phyloP scores from a whole-genome alignment of 371 early-diverging fungal genomes.

The Rhizomucor pusillus region DNA sequence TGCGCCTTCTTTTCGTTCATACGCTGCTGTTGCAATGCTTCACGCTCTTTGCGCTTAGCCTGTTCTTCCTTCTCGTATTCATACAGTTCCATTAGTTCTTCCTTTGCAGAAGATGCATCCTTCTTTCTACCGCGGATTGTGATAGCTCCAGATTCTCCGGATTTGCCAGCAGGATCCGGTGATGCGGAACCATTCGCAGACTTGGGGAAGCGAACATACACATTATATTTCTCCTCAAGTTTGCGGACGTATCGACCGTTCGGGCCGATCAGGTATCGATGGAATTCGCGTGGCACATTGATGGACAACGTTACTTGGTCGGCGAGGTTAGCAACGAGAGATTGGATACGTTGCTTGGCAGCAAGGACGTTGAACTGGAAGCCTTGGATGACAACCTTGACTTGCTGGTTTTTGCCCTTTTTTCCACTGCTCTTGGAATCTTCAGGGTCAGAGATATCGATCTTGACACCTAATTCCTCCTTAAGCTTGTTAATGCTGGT shows the following conservation, averaged over 20 bases:
- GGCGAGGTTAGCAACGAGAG: conserved; percentile 69
- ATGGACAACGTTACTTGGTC: conserved; percentile 68
- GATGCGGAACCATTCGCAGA: conserved; percentile 25
- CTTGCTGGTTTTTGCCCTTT: conserved; percentile 45
- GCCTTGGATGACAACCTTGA: conserved; percentile 79
- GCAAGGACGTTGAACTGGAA: conserved; percentile 73
- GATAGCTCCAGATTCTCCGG: conserved; percentile 60
- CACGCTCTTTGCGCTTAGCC: conserved; percentile 41
- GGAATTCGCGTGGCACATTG: conserved; percentile 62
- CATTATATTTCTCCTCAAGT: conserved; percentile 79
- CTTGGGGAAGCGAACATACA: conserved; percentile 73
- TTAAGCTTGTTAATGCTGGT: conserved; percentile 76
- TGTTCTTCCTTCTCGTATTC: conserved; percentile 74
- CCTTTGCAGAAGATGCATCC: conserved; percentile 71
- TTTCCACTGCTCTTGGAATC: conserved; percentile 32
- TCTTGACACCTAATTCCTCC: conserved; percentile 74
- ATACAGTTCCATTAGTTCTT: conserved; percentile 73
- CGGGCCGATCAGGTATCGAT: conserved; percentile 74
- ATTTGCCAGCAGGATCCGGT: conserved; percentile 1
- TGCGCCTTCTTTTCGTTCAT: conserved; percentile 8
- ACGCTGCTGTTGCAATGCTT: conserved; percentile 14
- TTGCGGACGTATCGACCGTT: conserved; percentile 78
- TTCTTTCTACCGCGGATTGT: conserved; percentile 72
- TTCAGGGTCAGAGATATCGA: conserved; percentile 69
- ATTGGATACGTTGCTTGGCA: conserved; percentile 71